Base-by-base conservation (phyloP, 2,329 filamentous ascomycete genomes). In the Alternaria novae-zelandiae region DNA sequence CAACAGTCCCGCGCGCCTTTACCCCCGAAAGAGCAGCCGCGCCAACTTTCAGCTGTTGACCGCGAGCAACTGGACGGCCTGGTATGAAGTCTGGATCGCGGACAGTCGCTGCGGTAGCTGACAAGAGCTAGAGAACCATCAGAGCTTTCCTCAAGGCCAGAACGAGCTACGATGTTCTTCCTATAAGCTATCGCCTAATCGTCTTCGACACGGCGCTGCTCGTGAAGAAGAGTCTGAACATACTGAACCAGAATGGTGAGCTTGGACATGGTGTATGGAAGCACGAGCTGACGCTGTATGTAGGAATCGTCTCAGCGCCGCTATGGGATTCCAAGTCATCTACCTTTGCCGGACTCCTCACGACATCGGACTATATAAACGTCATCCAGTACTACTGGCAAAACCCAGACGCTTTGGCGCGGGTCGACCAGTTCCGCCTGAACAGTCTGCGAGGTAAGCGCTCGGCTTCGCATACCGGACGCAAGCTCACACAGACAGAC, bases 381-480 rank as follows among this genome's bases (percentile, higher is more conserved):
- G 91, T 99, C 61, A 97, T 99, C 44, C 95, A 98, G 80, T 99
- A 99, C 82, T 98, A 99, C 84, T 97, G 94, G 86, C 94, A 98
- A 81, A 96, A 96, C 73, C 96, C 95, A 3, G 93, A 97, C 70
- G 91, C 94, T 62, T 87, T 98, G 65, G 89, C 90, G 69, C 90
- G 95, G 77, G 92, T 99, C 73, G 96, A 98, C 70, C 92, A 97
- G 80, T 97, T 99, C 79, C 90, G 93, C 50, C 83, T 99, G 66
- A 95, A 92, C 82, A 97, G 93, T 77, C 87, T 99, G 62, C 88
- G 95, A 87, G 93, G 94, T 97, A 84, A 63, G 84, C 73, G 54
- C 73, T 50, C 17, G 30, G 8, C 23, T 21, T 62, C 20, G 15
- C 28, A 15, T 46, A 45, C 9, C 21, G 41, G 12, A 45, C 32